A percentile compares a stretch with the other conserved stretches of the same genome.
Evolutionary conservation across 83 land plant genomes (phyloP).

Genomic region (Picea abies): DNA sequence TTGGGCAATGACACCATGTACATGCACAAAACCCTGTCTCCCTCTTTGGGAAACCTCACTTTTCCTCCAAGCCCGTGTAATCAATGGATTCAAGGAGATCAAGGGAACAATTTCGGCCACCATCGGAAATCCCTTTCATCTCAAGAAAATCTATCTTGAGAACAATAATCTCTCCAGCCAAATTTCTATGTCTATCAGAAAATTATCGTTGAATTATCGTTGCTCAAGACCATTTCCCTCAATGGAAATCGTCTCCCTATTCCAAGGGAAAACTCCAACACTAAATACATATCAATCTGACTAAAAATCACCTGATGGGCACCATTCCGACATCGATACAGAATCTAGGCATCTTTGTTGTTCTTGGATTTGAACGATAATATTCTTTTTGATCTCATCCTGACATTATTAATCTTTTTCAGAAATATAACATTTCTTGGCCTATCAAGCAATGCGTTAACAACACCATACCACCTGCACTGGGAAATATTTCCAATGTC

Average conservation of each 20-base stretch:
- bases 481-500: no score
- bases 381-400: constrained; percentile 55
- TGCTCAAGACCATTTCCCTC: no score
- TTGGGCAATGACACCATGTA: no score
- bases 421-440: no score
- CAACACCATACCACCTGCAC: constrained; percentile 64
- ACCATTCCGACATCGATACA: constrained; percentile 44
- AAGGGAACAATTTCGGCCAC: no score
- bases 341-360: constrained; percentile 25
- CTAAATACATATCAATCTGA: constrained; percentile 43
- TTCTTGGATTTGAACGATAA: no score
- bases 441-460: constrained; percentile 51
- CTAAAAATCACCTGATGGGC: constrained; percentile 48
- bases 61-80: constrained; percentile 52
- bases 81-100: constrained; percentile 58
- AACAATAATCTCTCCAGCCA: constrained; percentile 56
- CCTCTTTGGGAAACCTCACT: no score
- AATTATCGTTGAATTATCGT: no score
- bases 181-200: constrained; percentile 55
- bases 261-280: no score
- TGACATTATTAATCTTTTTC: no score
- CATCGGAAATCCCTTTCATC: constrained; percentile 32
- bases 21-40: no score
- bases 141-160: constrained; percentile 56
- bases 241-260: no score